phyloP scores from a whole-genome alignment of 306 rosid species.

The Vigna angularis region DNA sequence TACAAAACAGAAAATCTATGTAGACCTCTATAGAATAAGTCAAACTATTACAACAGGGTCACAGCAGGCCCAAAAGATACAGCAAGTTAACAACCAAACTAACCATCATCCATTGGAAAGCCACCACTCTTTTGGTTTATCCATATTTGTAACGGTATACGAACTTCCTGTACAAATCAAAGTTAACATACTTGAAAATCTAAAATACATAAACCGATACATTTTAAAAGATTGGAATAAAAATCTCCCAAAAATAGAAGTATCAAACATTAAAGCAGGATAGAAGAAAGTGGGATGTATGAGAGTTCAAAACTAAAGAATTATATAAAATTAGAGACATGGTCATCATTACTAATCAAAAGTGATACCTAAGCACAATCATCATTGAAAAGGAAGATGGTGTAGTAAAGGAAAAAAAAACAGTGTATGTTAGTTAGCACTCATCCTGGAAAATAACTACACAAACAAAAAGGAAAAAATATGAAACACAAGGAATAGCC shows the following conservation, averaged over 20 bases:
- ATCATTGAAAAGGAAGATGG: not conserved
- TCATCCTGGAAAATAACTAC: not conserved
- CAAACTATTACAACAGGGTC: not conserved
- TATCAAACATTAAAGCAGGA: not conserved
- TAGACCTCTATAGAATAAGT: not conserved
- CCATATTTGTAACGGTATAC: slow-evolving; percentile 91
- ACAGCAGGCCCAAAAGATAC: slow-evolving; percentile 25
- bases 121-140: slow-evolving; percentile 74
- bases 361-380: slow-evolving; percentile 2
- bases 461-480: not conserved
- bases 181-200: slow-evolving; percentile 40
- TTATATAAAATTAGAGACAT: not conserved
- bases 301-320: not conserved
- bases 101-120: slow-evolving; percentile 70
- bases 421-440: too few species aligned
- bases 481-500: not conserved
- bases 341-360: not conserved
- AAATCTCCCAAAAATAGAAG: not conserved
- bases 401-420: not conserved
- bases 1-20: not conserved
- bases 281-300: not conserved
- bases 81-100: slow-evolving; percentile 56
- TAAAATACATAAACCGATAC: slow-evolving; percentile 5
- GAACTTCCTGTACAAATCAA: slow-evolving; percentile 75
- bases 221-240: slow-evolving; percentile 16